Evolutionary conservation across 371 early-diverging fungal species (phyloP), one percentile per base, ranked within the genome.

Genomic region (Mortierella polycephala): DNA sequence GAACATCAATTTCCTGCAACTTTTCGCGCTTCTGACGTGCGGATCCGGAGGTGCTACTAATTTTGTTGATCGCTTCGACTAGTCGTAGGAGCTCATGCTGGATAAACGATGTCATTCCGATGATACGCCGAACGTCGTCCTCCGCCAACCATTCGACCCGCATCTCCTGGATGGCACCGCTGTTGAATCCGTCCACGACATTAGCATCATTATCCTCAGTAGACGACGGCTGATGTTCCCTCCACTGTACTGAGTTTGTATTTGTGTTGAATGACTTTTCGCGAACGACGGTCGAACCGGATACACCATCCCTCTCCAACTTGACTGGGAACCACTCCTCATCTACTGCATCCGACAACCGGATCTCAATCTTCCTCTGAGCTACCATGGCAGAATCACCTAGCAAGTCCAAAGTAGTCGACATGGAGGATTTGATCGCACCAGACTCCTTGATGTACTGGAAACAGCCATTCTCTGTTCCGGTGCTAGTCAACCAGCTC

Each of bases 391-490:
- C 73, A 4, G 62, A 51, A 42, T 64, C 57, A 20, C 64, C 73
- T 9, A 83, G 42, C 23, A 83, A 42, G 23, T 65, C 60, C 23
- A 70, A 14, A 0, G 82, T 80, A 13, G 61, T 70, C 11, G 64
- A 55, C 81, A 83, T 76, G 10, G 82, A 63, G 1, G 56, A 40
- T 9, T 60, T 60, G 41, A 83, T 83, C 23, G 57, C 76, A 1
- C 20, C n/a, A 7, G 77, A 59, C 44, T 65, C 61, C 46, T 57
- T n/a, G 16, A 83, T 81, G 41, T 82, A 83, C 63, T 71, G 75
- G 63, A 75, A 68, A 52, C 71, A 74, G 0, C 75, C 75, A 46
- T 50, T 62, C 61, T 71, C 64, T 5, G 67, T 60, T 13, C 77
- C 77, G 2, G 55, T 13, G 49, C 58, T 64, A 7, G 81, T 75